Evolutionary conservation across 352 stramenopile genomes (phyloP).

Genomic region (Phytopythium delawarense): DNA sequence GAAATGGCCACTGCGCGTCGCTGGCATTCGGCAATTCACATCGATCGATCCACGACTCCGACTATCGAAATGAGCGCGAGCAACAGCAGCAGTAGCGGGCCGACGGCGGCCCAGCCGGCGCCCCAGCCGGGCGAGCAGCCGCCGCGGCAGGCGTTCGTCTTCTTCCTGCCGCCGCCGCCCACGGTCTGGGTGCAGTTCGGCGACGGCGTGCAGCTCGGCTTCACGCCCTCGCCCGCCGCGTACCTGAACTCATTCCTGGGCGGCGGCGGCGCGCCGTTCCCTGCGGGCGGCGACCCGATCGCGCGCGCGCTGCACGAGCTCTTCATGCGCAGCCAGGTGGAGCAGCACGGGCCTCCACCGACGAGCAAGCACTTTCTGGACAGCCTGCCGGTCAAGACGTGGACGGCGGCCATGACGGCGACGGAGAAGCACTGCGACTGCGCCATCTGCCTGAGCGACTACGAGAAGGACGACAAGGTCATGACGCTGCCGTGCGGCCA

Average conservation of each 20-base stretch:
- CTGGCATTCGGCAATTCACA: constrained; percentile 24
- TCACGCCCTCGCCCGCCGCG: constrained; percentile 37
- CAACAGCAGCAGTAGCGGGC: constrained; percentile 12
- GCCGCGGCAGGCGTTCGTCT: constrained; percentile 28
- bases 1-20: constrained; percentile 6
- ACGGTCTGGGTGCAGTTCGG: constrained; percentile 60
- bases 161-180: constrained; percentile 55
- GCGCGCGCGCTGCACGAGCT: constrained; percentile 53
- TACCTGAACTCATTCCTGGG: constrained; percentile 38
- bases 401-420: constrained; percentile 32
- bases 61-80: constrained; percentile 14
- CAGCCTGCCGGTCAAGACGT: constrained; percentile 58
- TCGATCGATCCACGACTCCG: constrained; percentile 11
- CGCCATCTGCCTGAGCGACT: constrained; percentile 74
- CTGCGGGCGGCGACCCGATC: constrained; percentile 23
- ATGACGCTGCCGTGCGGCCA: constrained; percentile 71
- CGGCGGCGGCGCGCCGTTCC: constrained; percentile 22
- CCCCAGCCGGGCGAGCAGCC: constrained; percentile 1
- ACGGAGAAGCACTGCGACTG: constrained; percentile 59
- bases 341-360: constrained; percentile 57
- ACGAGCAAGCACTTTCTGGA: constrained; percentile 71
- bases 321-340: constrained; percentile 55
- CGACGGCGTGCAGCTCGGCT: constrained; percentile 41
- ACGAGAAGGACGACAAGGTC: constrained; percentile 57
- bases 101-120: constrained; percentile 15